These are phyloP conservation scores for Clohesyomyces aquaticus DNA, from an alignment of 495 filamentous ascomycete genomes.

Conservation along the genomic window DNA sequence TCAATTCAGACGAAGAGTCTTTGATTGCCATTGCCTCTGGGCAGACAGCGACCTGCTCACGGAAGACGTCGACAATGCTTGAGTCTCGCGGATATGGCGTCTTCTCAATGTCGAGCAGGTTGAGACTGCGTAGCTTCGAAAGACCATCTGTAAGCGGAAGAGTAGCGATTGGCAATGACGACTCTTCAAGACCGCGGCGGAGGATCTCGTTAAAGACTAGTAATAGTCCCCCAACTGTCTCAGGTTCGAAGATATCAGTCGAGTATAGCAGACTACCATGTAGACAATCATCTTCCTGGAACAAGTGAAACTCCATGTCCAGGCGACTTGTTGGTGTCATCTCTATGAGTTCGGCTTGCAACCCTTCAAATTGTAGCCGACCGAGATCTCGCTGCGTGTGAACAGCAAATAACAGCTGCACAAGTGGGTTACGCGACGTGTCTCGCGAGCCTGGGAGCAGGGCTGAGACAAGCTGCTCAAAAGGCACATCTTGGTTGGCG, in stretches of 20 bases:
- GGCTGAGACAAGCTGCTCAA: not conserved
- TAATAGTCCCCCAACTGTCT: not conserved
- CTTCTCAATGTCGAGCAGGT: constrained; percentile 1
- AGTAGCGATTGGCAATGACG: not conserved
- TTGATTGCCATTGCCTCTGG: constrained; percentile 1
- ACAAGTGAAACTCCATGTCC: not conserved
- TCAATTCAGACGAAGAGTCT: not conserved
- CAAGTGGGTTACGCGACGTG: not conserved
- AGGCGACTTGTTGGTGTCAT: not conserved
- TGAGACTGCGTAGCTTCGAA: not conserved
- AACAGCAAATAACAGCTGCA: not conserved
- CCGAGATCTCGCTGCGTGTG: not conserved
- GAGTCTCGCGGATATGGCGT: not conserved
- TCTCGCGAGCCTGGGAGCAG: not conserved
- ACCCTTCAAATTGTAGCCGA: not conserved
- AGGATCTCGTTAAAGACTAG: constrained; percentile 1
- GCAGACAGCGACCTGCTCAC: not conserved
- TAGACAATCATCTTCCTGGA: not conserved
- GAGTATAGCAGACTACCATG: constrained; percentile 1
- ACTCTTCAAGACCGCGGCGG: not conserved
- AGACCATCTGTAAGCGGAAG: constrained; percentile 1
- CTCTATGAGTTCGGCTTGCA: constrained; percentile 1
- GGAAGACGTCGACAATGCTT: constrained; percentile 1
- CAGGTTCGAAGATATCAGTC: constrained; percentile 1
- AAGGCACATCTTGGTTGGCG: not conserved